Percentiles rank a stretch among this genome's conserved stretches.
phyloP scores from a whole-genome alignment of 2,329 filamentous ascomycete species.

The Aspergillus terreus region DNA sequence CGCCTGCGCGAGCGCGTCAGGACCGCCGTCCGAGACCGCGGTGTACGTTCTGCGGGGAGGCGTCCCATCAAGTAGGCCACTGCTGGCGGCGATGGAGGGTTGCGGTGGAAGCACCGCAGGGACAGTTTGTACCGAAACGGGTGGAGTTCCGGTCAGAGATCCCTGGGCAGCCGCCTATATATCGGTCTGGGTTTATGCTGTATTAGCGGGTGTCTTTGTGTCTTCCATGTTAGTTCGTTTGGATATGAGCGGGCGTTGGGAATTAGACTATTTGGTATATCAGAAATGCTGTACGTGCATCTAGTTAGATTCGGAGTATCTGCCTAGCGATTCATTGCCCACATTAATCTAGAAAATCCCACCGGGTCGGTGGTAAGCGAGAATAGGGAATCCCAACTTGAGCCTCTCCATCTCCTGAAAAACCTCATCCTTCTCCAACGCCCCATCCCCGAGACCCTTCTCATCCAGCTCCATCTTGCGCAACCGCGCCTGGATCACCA shows the following conservation, averaged over 20 bases:
- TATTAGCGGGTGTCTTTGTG: constrained; percentile 8
- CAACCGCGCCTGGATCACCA: constrained; percentile 30
- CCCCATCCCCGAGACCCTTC: constrained; percentile 1
- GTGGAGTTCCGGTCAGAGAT: constrained; percentile 19
- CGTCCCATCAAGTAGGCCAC: constrained; percentile 17
- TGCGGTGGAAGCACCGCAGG: constrained; percentile 21
- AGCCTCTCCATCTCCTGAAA: constrained; percentile 19
- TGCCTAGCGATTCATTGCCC: neutral
- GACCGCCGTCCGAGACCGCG: constrained; percentile 4
- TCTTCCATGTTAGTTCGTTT: neutral
- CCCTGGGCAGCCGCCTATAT: constrained; percentile 20
- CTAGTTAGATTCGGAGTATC: no score
- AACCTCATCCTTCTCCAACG: constrained; percentile 14
- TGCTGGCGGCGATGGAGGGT: constrained; percentile 24
- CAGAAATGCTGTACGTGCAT: no score
- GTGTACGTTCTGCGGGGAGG: constrained; percentile 22
- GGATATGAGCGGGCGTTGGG: neutral
- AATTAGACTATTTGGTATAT: neutral
- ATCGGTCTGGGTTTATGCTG: constrained; percentile 21
- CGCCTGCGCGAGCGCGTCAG: neutral
- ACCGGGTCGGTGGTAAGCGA: constrained; percentile 26
- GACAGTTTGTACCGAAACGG: constrained; percentile 19
- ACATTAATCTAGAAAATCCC: constrained; percentile 14
- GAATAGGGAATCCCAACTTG: constrained; percentile 27
- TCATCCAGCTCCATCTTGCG: constrained; percentile 29